Evolutionary conservation across 495 filamentous ascomycete species (phyloP).

Genomic region (Neurospora sp.): DNA sequence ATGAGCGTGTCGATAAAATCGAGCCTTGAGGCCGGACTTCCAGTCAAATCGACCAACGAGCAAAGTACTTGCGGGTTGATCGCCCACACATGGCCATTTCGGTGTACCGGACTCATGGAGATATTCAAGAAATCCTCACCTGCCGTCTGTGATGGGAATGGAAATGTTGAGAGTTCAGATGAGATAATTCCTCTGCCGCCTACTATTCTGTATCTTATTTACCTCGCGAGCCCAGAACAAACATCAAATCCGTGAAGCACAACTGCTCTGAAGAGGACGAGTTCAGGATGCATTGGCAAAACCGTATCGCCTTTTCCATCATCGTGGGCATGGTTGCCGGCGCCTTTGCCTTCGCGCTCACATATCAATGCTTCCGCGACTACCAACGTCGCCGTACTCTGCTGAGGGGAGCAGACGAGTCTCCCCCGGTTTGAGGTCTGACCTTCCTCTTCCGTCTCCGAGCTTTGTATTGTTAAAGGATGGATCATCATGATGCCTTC

Average conservation of each 20-base stretch:
- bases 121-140: not conserved
- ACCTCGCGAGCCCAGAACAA: not conserved
- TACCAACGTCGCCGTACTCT: not conserved
- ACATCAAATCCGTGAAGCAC: not conserved
- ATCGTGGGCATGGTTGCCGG: conserved; percentile 5
- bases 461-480: not conserved
- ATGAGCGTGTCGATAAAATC: not conserved
- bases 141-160: not conserved
- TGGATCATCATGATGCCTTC: not conserved
- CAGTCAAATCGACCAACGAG: not conserved
- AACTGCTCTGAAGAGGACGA: not conserved
- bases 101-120: not conserved
- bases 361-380: not conserved
- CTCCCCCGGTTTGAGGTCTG: not conserved
- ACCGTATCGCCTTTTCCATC: conserved; percentile 4
- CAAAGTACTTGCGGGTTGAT: not conserved
- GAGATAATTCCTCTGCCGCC: not conserved
- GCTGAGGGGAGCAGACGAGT: not conserved
- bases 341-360: conserved; percentile 5
- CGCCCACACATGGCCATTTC: not conserved
- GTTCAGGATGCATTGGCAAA: not conserved
- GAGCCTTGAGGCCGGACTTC: not conserved
- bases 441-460: not conserved
- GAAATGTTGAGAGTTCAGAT: not conserved
- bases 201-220: not conserved